Evolutionary conservation across 176 grass and related monocot species (phyloP).

Genomic region (Juncus effusus): DNA sequence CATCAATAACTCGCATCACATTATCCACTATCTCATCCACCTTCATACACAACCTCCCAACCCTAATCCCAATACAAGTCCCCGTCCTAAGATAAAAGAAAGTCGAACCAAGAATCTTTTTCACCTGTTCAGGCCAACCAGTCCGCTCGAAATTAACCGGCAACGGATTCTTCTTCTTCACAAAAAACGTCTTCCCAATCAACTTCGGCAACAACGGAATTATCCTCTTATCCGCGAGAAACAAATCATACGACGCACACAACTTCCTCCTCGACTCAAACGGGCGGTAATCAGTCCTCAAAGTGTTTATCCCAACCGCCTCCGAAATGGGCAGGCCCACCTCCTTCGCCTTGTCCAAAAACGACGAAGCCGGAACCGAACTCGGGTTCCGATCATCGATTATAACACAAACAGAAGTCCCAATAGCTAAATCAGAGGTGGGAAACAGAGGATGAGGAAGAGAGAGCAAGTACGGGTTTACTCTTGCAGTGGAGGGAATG

Average conservation of each 20-base stretch:
- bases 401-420: slow-evolving; percentile 2
- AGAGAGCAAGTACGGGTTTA: slow-evolving; percentile 19
- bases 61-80: slow-evolving; percentile 56
- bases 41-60: slow-evolving; percentile 80
- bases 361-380: background rate
- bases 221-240: slow-evolving; percentile 74
- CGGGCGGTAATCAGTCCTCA: slow-evolving; percentile 61
- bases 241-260: slow-evolving; percentile 67
- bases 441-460: slow-evolving; percentile 18
- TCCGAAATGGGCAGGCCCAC: slow-evolving; percentile 47
- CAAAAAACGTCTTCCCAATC: slow-evolving; percentile 70
- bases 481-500: background rate
- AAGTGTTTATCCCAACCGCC: slow-evolving; percentile 51
- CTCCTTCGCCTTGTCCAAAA: slow-evolving; percentile 48
- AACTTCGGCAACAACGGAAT: slow-evolving; percentile 73
- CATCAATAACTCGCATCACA: slow-evolving; percentile 40
- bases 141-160: slow-evolving; percentile 41
- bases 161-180: slow-evolving; percentile 45
- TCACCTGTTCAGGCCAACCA: slow-evolving; percentile 69
- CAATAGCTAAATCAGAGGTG: background rate
- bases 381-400: background rate
- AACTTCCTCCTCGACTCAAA: slow-evolving; percentile 77
- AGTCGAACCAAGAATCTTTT: slow-evolving; percentile 48
- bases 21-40: slow-evolving; percentile 57
- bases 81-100: slow-evolving; percentile 55